Evolutionary conservation across 2,329 filamentous ascomycete species (phyloP).

Genomic region (Trichophyton mentagrophytes): DNA sequence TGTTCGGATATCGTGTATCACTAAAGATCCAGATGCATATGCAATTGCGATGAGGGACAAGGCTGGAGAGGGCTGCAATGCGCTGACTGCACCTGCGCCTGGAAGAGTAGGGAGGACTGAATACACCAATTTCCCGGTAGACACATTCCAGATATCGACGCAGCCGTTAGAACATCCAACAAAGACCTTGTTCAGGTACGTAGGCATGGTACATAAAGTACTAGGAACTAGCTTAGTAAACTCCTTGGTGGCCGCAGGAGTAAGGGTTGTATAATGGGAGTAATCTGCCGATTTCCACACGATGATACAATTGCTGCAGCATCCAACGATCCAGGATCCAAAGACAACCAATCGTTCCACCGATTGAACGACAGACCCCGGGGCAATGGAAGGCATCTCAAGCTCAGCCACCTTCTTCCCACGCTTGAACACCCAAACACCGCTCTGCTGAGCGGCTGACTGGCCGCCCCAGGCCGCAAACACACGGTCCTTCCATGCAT

Average conservation of each 20-base stretch:
- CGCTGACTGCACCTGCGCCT: slow-evolving; percentile 68
- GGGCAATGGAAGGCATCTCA: slow-evolving; percentile 42
- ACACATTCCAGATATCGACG: slow-evolving; percentile 96
- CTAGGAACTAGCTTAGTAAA: slow-evolving; percentile 58
- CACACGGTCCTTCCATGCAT: slow-evolving; percentile 74
- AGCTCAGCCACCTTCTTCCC: slow-evolving; percentile 74
- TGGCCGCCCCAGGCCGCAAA: slow-evolving; percentile 78
- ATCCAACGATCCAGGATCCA: slow-evolving; percentile 81
- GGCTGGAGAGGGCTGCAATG: slow-evolving; percentile 70
- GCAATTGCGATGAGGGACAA: slow-evolving; percentile 79
- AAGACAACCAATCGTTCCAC: slow-evolving; percentile 70
- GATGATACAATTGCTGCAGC: slow-evolving; percentile 61
- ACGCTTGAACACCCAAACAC: slow-evolving; percentile 83
- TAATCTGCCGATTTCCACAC: slow-evolving; percentile 75
- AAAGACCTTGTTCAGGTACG: slow-evolving; percentile 91
- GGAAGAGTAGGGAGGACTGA: slow-evolving; percentile 67
- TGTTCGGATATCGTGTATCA: slow-evolving; percentile 67
- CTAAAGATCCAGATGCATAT: slow-evolving; percentile 64
- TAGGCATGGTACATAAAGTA: slow-evolving; percentile 76
- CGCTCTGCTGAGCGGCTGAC: slow-evolving; percentile 41
- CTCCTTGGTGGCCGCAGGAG: slow-evolving; percentile 44
- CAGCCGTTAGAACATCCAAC: slow-evolving; percentile 75
- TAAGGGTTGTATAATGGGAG: slow-evolving; percentile 82
- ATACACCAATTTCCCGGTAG: slow-evolving; percentile 79
- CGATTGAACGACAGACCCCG: slow-evolving; percentile 48